A percentile compares a stretch with the other conserved stretches of the same genome.
These are phyloP conservation scores for Rosellinia necatrix DNA, from an alignment of 2,329 filamentous ascomycete species.

Conservation along the genomic window DNA sequence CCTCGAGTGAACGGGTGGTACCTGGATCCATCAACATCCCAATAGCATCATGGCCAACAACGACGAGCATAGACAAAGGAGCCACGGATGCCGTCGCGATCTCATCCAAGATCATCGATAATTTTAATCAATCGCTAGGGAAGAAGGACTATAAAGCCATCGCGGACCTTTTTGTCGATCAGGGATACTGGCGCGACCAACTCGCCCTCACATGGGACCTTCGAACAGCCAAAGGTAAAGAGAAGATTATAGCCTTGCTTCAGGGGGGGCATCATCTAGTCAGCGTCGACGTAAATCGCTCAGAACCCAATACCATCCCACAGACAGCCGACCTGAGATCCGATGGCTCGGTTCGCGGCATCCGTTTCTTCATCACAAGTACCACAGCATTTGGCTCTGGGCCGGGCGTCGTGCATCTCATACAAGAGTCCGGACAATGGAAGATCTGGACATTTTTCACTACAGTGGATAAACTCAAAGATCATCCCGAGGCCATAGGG, in stretches of 20 bases:
- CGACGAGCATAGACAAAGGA: constrained; percentile 36
- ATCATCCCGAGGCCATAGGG: constrained; percentile 49
- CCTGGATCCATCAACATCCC: constrained; percentile 46
- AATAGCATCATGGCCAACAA: constrained; percentile 48
- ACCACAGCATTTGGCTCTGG: constrained; percentile 53
- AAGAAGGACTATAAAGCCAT: constrained; percentile 42
- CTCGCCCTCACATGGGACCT: constrained; percentile 60
- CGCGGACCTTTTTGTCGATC: constrained; percentile 52
- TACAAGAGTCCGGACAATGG: constrained; percentile 49
- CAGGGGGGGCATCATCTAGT: constrained; percentile 38
- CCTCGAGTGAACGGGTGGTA: constrained; percentile 39
- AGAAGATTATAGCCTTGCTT: constrained; percentile 46
- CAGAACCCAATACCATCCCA: constrained; percentile 46
- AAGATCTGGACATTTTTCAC: constrained; percentile 59
- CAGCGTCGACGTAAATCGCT: constrained; percentile 47
- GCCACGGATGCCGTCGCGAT: constrained; percentile 44
- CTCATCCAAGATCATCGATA: constrained; percentile 43
- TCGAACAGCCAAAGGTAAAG: constrained; percentile 54
- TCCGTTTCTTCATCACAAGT: constrained; percentile 56
- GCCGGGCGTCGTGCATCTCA: constrained; percentile 54
- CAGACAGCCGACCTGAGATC: constrained; percentile 49
- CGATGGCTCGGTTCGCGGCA: constrained; percentile 49
- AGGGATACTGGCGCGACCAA: constrained; percentile 63
- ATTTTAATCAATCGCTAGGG: constrained; percentile 46
- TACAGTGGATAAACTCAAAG: constrained; percentile 49